Percentiles rank a stretch among this genome's conserved stretches.
phyloP scores from a whole-genome alignment of 768 basidiomycete species.

The Astraeus odoratus region DNA sequence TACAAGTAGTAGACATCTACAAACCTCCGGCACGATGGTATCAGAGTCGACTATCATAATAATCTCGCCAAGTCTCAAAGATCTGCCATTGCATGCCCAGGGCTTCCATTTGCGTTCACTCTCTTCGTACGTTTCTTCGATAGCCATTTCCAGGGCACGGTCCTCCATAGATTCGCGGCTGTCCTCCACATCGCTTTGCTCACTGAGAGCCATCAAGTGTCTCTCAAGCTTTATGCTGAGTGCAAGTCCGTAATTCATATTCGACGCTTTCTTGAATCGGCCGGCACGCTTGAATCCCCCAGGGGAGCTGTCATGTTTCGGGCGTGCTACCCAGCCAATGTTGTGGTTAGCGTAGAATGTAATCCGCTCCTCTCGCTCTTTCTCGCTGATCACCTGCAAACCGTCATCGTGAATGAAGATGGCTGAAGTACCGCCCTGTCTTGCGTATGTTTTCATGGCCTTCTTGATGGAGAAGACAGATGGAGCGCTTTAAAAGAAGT shows the following conservation, averaged over 20 bases:
- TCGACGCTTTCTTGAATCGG: conserved; percentile 70
- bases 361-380: conserved; percentile 58
- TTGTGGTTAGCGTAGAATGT: conserved; percentile 70
- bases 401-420: conserved; percentile 86
- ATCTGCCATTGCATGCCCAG: conserved; percentile 73
- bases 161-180: conserved; percentile 45
- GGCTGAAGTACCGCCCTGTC: conserved; percentile 78
- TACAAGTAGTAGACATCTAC: conserved; percentile 15
- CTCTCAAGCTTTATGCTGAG: conserved; percentile 48
- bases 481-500: conserved; percentile 41
- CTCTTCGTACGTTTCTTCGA: conserved; percentile 67
- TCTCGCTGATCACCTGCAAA: conserved; percentile 37
- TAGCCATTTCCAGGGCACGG: conserved; percentile 59
- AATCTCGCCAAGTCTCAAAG: conserved; percentile 69
- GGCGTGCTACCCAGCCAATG: conserved; percentile 82
- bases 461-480: conserved; percentile 75
- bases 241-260: conserved; percentile 80
- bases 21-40: conserved; percentile 68
- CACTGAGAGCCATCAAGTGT: conserved; percentile 36
- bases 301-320: conserved; percentile 51
- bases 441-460: conserved; percentile 76
- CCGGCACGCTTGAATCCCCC: conserved; percentile 78
- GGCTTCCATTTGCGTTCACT: conserved; percentile 54
- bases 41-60: conserved; percentile 69
- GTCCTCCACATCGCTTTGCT: conserved; percentile 32